Evolutionary conservation across 2,329 filamentous ascomycete species (phyloP), one percentile per base, ranked within the genome.

Genomic region (Talaromyces islandicus): DNA sequence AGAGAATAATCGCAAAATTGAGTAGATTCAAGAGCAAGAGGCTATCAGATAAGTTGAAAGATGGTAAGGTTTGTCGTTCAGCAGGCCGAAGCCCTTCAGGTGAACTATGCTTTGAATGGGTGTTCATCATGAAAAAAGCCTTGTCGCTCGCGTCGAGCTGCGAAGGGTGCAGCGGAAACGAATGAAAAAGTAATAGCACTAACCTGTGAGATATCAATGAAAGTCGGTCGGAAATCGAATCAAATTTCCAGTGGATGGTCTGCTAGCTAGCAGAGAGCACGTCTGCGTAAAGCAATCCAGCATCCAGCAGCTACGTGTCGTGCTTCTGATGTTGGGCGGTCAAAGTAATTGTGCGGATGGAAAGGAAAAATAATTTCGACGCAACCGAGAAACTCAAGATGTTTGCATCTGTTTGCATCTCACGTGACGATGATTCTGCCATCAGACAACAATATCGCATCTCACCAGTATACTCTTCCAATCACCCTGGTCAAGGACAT

Each of bases 131-230:
- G 53, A 58, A 63, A 60, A 60, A 50, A 10, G 60, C 46, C 56
- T 56, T 25, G 52, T 48, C 21, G 14, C 29, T 43, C 29, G 54
- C 29, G n/a, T 54, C 54, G 77, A 78, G 78, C 59, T 78, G 77
- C 76, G 77, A 73, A 24, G 75, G 75, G 48, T n/a, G 25, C 25
- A 29, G 48, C 14, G 30, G 19, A 52, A 29, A 46, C 7, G n/a
- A 46, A 21, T 4, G 7, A 46, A 46, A 52, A 19, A n/a, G n/a
- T n/a, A n/a, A 29, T 27, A 17, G 48, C 11, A 52, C 48, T 29
- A 29, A 52, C 48, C 48, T 25, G 17, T 29, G 14, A 29, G 48
- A 52, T 17, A 12, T 11, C 12, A 46, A 19, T 46, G 19, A 24
- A 24, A 46, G 11, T 21, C 43, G 21, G 21, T 19, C n/a, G 43